Evolutionary conservation across 2,329 filamentous ascomycete species (phyloP).

Genomic region (Scolecobasidium constrictum): DNA sequence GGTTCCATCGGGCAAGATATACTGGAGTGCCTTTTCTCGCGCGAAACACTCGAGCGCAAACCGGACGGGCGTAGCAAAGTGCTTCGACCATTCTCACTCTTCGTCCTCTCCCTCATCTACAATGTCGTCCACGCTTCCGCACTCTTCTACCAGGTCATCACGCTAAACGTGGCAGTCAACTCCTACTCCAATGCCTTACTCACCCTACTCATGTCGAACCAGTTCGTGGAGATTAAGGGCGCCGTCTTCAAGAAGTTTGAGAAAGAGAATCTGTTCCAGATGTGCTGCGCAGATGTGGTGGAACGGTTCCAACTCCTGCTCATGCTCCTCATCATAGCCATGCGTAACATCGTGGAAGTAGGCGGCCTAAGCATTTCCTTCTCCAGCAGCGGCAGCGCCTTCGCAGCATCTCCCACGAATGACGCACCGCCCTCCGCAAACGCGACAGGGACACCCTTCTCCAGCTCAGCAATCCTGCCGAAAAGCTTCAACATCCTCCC

Average conservation of each 20-base stretch:
- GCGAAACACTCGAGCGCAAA: conserved; percentile 82
- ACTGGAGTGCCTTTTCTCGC: conserved; percentile 87
- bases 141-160: conserved; percentile 95
- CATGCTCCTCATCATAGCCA: conserved; percentile 91
- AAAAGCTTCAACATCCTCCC: conserved; percentile 87
- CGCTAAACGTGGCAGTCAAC: conserved; percentile 94
- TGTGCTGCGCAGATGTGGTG: conserved; percentile 93
- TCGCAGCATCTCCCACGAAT: conserved; percentile 17
- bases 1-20: conserved; percentile 92
- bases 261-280: conserved; percentile 92
- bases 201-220: conserved; percentile 87
- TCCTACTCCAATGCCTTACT: conserved; percentile 94
- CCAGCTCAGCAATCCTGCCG: conserved; percentile 67
- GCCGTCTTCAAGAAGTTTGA: conserved; percentile 99
- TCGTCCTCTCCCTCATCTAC: conserved; percentile 74
- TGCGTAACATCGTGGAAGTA: conserved; percentile 92
- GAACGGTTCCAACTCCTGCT: conserved; percentile 97
- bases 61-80: conserved; percentile 85
- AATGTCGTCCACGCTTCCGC: conserved; percentile 79
- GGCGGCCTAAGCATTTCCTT: conserved; percentile 58
- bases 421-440: conserved; percentile 26
- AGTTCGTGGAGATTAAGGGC: conserved; percentile 98
- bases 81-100: conserved; percentile 81
- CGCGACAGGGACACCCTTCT: conserved; percentile 44
- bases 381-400: conserved; percentile 16